These are phyloP conservation scores for Serendipita sp. DNA, from an alignment of 768 basidiomycete genomes.

Conservation along the genomic window DNA sequence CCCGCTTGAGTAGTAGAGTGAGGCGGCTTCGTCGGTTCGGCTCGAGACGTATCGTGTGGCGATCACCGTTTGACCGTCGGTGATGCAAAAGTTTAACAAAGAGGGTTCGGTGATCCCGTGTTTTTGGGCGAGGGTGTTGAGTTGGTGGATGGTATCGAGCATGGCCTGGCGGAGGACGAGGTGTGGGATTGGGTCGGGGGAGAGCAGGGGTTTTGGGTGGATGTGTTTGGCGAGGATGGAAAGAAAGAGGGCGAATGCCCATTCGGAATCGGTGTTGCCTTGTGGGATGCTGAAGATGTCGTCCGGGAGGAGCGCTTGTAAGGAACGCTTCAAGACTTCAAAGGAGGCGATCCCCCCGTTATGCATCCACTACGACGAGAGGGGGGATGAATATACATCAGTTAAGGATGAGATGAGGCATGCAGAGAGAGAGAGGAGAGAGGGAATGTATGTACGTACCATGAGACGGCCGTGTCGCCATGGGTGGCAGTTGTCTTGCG, in stretches of 20 bases:
- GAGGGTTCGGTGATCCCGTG: conserved; percentile 70
- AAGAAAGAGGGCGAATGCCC: conserved; percentile 87
- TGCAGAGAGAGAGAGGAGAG: background rate
- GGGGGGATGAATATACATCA: conserved; percentile 6
- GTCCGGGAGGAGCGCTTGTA: conserved; percentile 67
- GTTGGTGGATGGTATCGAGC: conserved; percentile 66
- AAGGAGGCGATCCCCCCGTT: conserved; percentile 91
- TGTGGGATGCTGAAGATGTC: conserved; percentile 73
- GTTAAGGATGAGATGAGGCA: background rate
- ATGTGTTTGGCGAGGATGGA: conserved; percentile 35
- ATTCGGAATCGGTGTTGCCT: conserved; percentile 96
- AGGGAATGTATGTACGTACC: conserved; percentile 32
- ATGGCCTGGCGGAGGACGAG: conserved; percentile 65
- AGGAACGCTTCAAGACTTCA: conserved; percentile 54
- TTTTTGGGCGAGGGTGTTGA: conserved; percentile 64
- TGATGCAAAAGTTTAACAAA: conserved; percentile 90
- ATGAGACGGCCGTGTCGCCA: conserved; percentile 85
- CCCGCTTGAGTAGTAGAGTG: conserved; percentile 48
- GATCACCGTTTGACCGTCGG: conserved; percentile 86
- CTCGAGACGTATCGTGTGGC: conserved; percentile 94
- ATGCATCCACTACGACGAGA: conserved; percentile 69
- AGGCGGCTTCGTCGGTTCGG: conserved; percentile 67
- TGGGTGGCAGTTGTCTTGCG: conserved; percentile 88
- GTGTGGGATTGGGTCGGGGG: conserved; percentile 44
- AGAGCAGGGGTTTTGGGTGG: conserved; percentile 55